Evolutionary conservation across 768 basidiomycete genomes (phyloP), one percentile per base, ranked within the genome.

Genomic region (Serendipita sp.): DNA sequence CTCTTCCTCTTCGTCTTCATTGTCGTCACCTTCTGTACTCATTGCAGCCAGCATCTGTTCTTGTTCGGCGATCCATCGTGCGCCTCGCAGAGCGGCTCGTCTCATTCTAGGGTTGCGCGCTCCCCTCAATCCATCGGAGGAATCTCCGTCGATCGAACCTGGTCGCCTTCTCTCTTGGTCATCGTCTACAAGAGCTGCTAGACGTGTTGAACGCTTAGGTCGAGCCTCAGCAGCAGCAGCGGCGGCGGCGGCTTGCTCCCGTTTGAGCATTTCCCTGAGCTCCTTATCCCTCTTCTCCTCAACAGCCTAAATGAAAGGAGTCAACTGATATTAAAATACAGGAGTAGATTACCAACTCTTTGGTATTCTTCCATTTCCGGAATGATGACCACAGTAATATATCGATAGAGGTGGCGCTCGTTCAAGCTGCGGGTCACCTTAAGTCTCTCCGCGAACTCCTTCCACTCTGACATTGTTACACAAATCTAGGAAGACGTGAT

Each of bases 311-410:
- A 33, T 10, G 5, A 23, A 10, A 23, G 31, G 13, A 53, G 29
- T 15, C 10, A 13, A 16, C 10, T n/a, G 15, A 15, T 15, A 53
- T 23, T 29, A 53, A 11, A 53, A 16, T 11, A 11, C 11, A 2
- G 15, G 10, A 33, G 10, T 60, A 10, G 10, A 33, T 4, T n/a
- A 60, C 55, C n/a, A 11, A 60, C 55, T 36, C 55, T 23, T 60
- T 60, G 55, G 2, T 60, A 29, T 36, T 60, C 55, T 36, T 60
- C 55, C 55, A 60, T 60, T 36, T 60, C 55, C 34, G 55, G 55
- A 8, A 60, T 36, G 16, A 60, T 10, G 23, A 60, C 18, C 55
- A 27, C n/a, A 1, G 33, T 60, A 34, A 60, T 16, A 36, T 16
- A 60, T 8, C 55, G 55, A 60, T 60, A 33, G 36, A 60, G 55